Evolutionary conservation across 106 monocot species (phyloP).

Genomic region (Acanthochlamys bracteata): DNA sequence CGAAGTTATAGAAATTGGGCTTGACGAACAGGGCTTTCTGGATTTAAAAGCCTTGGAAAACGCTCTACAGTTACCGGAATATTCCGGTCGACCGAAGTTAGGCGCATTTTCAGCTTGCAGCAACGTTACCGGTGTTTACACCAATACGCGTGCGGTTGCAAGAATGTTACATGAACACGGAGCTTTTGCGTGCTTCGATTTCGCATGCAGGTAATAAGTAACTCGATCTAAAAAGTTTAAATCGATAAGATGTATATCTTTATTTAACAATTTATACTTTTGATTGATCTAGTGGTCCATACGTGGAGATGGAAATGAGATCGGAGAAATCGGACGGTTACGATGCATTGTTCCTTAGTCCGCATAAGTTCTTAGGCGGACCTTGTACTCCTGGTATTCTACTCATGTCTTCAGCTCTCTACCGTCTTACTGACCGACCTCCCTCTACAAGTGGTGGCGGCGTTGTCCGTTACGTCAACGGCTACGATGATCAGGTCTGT

Average conservation of each 20-base stretch:
- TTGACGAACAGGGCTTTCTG: slow-evolving; percentile 25
- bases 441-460: slow-evolving; percentile 82
- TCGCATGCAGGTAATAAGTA: slow-evolving; percentile 47
- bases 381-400: slow-evolving; percentile 65
- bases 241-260: too few species aligned
- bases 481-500: slow-evolving; percentile 24
- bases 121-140: slow-evolving; percentile 58
- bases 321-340: slow-evolving; percentile 53
- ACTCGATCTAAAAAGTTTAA: too few species aligned
- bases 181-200: slow-evolving; percentile 71
- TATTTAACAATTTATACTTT: too few species aligned
- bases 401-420: slow-evolving; percentile 36
- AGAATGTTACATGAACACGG: slow-evolving; percentile 52
- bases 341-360: slow-evolving; percentile 68
- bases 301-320: slow-evolving; percentile 44
- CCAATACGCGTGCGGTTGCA: slow-evolving; percentile 48
- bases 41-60: slow-evolving; percentile 23
- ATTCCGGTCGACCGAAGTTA: slow-evolving; percentile 36
- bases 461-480: slow-evolving; percentile 60
- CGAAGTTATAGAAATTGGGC: slow-evolving; percentile 56
- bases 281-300: slow-evolving; percentile 42
- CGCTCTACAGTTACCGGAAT: slow-evolving; percentile 21
- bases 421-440: slow-evolving; percentile 29
- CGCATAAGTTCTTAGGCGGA: slow-evolving; percentile 72
- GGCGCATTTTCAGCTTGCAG: slow-evolving; percentile 80